A percentile compares a stretch with the other conserved stretches of the same genome.
Conservation (phyloP, 2,329 filamentous ascomycete genomes). For the Allantophomopsis lycopodina region DNA sequence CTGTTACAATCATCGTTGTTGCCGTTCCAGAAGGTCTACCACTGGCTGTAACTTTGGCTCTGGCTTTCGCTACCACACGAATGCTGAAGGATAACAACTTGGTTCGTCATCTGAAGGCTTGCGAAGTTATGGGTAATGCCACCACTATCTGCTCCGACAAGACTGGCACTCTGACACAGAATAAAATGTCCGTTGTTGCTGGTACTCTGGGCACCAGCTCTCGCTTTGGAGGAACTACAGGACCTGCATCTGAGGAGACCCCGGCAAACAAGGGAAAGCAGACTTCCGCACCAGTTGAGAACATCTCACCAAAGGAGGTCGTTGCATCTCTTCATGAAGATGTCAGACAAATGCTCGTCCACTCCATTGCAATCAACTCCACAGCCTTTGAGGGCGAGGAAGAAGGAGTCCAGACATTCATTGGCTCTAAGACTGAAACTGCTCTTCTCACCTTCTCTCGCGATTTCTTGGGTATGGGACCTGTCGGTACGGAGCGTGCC, state of each 20-base stretch:
- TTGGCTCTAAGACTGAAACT: constrained; percentile 69
- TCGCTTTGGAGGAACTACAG: constrained; percentile 12
- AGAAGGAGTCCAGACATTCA: constrained; percentile 43
- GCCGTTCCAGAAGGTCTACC: constrained; percentile 54
- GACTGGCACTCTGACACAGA: constrained; percentile 62
- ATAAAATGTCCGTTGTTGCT: constrained; percentile 65
- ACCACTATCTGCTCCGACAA: constrained; percentile 72
- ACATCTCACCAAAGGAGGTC: constrained; percentile 16
- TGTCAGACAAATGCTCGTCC: constrained; percentile 30
- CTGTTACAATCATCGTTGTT: constrained; percentile 55
- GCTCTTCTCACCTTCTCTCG: constrained; percentile 58
- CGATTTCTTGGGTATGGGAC: constrained; percentile 50
- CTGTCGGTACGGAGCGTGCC: constrained; percentile 43
- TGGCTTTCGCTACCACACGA: constrained; percentile 53
- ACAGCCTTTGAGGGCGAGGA: constrained; percentile 55
- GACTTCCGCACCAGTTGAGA: constrained; percentile 10
- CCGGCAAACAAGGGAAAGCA: constrained; percentile 6
- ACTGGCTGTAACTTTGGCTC: constrained; percentile 52
- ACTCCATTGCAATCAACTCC: constrained; percentile 55
- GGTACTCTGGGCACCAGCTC: constrained; percentile 49
- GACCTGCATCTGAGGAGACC: constrained; percentile 11
- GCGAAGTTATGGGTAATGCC: constrained; percentile 60
- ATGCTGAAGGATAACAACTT: constrained; percentile 60
- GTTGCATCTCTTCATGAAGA: constrained; percentile 11
- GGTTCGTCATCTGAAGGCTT: constrained; percentile 52